These are phyloP conservation scores for Penicillium argentinense DNA, from an alignment of 495 filamentous ascomycete genomes.

Conservation along the genomic window DNA sequence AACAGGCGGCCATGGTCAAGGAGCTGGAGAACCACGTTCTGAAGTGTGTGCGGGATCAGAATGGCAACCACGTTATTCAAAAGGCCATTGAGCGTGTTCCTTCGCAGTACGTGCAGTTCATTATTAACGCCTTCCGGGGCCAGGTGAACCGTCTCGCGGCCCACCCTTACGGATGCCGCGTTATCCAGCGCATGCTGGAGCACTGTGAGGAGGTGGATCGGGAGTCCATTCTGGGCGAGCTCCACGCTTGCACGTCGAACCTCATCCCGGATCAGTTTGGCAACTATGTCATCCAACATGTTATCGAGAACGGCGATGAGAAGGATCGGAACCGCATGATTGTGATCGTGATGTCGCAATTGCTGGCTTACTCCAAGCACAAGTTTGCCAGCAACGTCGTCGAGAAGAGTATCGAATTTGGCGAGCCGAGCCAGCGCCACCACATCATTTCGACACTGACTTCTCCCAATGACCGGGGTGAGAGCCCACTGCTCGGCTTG, in stretches of 20 bases:
- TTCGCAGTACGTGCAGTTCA: slow-evolving; percentile 78
- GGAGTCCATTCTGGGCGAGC: slow-evolving; percentile 69
- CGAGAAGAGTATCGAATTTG: slow-evolving; percentile 85
- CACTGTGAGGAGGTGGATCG: slow-evolving; percentile 73
- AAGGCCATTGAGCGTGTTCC: slow-evolving; percentile 90
- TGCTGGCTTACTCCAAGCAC: slow-evolving; percentile 82
- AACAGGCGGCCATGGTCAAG: slow-evolving; percentile 80
- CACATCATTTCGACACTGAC: slow-evolving; percentile 70
- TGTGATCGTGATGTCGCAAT: slow-evolving; percentile 64
- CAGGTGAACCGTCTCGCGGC: slow-evolving; percentile 76
- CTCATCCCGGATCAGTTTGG: slow-evolving; percentile 90
- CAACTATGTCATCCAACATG: slow-evolving; percentile 95
- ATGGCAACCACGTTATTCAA: slow-evolving; percentile 97
- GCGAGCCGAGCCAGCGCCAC: slow-evolving; percentile 64
- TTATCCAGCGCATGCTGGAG: slow-evolving; percentile 92
- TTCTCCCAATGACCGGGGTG: slow-evolving; percentile 58
- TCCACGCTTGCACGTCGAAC: slow-evolving; percentile 67
- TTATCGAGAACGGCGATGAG: slow-evolving; percentile 78
- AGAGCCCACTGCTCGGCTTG: slow-evolving; percentile 66
- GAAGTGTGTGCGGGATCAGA: slow-evolving; percentile 81
- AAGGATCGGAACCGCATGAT: slow-evolving; percentile 77
- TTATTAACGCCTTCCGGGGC: slow-evolving; percentile 80
- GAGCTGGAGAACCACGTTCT: slow-evolving; percentile 81
- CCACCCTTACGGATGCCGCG: slow-evolving; percentile 87
- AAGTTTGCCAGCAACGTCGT: slow-evolving; percentile 98